Evolutionary conservation across 805 yeast species (phyloP).

Genomic region (Teunomyces pallodes): DNA sequence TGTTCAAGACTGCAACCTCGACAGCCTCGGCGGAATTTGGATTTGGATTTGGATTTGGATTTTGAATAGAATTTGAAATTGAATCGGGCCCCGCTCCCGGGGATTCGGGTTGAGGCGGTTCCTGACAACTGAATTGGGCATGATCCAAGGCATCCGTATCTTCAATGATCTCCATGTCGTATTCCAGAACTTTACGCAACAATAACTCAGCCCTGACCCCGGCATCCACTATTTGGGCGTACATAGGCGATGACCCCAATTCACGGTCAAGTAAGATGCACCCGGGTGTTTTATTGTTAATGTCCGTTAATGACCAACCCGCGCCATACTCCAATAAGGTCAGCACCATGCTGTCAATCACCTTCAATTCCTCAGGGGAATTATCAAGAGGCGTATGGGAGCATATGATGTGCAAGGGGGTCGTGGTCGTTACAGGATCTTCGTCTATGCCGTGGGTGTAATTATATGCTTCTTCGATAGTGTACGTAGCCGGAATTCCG

Average conservation of each 20-base stretch:
- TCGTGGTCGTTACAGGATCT: conserved; percentile 50
- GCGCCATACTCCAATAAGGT: conserved; percentile 81
- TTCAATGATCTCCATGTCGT: conserved; percentile 59
- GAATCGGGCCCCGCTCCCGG: neutral
- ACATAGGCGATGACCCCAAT: conserved; percentile 34
- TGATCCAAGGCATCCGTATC: conserved; percentile 29
- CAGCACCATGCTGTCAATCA: conserved; percentile 56
- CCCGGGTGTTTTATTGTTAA: conserved; percentile 76
- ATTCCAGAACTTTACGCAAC: conserved; percentile 66
- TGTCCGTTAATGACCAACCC: conserved; percentile 83
- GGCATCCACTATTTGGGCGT: conserved; percentile 64
- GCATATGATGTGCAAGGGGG: conserved; percentile 73
- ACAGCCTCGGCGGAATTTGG: conserved; percentile 4
- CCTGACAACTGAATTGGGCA: conserved; percentile 17
- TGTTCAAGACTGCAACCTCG: neutral
- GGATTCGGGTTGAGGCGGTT: neutral
- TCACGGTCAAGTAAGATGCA: conserved; percentile 65
- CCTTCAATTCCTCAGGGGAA: conserved; percentile 38
- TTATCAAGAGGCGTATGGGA: conserved; percentile 50
- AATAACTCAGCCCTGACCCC: conserved; percentile 89
- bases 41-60: neutral
- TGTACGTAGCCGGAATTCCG: conserved; percentile 83
- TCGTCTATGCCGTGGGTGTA: conserved; percentile 43
- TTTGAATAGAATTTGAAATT: neutral
- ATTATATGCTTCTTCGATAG: conserved; percentile 70